Evolutionary conservation across 1,284 basidiomycete species (phyloP).

Genomic region (Rhodofomes roseus): DNA sequence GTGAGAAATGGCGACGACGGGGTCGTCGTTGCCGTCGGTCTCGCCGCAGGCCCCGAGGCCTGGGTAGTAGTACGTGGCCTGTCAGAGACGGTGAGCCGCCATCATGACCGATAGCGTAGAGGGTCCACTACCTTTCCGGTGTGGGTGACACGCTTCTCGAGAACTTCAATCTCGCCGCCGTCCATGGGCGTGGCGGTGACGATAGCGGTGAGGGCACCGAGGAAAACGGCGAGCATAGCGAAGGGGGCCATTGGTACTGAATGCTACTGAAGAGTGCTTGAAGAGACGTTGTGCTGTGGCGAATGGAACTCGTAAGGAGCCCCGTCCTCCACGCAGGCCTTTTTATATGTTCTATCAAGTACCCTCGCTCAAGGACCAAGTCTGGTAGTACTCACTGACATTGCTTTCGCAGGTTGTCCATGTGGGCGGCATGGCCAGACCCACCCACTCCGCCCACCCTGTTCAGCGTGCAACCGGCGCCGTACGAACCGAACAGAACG

Average conservation of each 20-base stretch:
- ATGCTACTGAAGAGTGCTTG: background rate
- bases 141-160: background rate
- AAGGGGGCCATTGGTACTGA: background rate
- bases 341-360: too few species aligned
- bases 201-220: background rate
- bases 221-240: background rate
- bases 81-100: background rate
- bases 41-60: slow-evolving; percentile 4
- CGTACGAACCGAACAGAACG: too few species aligned
- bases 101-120: background rate
- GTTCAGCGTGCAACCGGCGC: too few species aligned
- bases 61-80: background rate
- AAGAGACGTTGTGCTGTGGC: background rate
- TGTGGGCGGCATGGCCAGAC: too few species aligned
- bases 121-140: background rate
- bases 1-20: background rate
- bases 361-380: too few species aligned
- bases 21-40: background rate
- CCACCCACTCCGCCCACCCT: too few species aligned
- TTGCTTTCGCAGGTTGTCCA: too few species aligned
- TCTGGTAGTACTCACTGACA: too few species aligned
- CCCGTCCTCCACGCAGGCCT: background rate
- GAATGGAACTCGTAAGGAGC: background rate
- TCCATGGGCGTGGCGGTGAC: background rate
- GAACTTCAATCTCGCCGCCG: background rate